Percentiles rank a stretch among this genome's conserved stretches.
Evolutionary conservation across 2,329 filamentous ascomycete species (phyloP).

Genomic region (Eurotiales sp.): DNA sequence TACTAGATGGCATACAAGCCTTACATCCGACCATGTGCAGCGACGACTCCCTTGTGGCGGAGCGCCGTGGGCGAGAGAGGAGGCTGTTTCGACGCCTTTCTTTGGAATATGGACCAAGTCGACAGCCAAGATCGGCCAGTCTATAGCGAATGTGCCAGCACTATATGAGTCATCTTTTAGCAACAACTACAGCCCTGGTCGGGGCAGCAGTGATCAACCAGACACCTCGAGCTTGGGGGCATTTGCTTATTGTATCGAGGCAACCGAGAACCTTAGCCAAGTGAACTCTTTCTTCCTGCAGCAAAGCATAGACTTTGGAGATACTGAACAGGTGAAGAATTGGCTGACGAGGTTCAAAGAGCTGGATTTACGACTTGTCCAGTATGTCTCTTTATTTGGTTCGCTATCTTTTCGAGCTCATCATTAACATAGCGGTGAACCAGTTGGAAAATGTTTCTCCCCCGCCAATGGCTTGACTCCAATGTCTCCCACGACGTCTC

Average conservation of each 20-base stretch:
- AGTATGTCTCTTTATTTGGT: conserved; percentile 13
- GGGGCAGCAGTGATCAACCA: too few species aligned
- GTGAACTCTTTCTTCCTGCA: conserved; percentile 47
- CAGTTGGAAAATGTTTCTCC: conserved; percentile 47
- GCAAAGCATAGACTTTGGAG: conserved; percentile 38
- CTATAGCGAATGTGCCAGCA: conserved; percentile 25
- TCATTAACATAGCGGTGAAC: too few species aligned
- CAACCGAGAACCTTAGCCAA: conserved; percentile 40
- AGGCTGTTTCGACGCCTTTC: conserved; percentile 40
- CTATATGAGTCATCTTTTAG: conserved; percentile 2
- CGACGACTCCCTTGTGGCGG: conserved; percentile 42
- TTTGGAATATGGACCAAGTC: conserved; percentile 48
- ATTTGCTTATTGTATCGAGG: conserved; percentile 26
- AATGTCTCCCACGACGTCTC: conserved; percentile 26
- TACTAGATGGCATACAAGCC: conserved; percentile 33
- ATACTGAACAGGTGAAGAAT: conserved; percentile 38
- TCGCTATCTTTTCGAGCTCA: too few species aligned
- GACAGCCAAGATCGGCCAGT: conserved; percentile 36
- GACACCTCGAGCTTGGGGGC: conserved; percentile 31
- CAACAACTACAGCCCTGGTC: background rate
- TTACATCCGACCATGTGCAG: conserved; percentile 36
- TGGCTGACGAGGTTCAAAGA: conserved; percentile 50
- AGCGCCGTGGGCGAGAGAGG: conserved; percentile 38
- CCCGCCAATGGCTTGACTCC: conserved; percentile 40
- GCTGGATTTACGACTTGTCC: conserved; percentile 37